Evolutionary conservation across 371 early-diverging fungal species (phyloP), one percentile per base, ranked within the genome.

Genomic region (Vairimorpha ceranae): DNA sequence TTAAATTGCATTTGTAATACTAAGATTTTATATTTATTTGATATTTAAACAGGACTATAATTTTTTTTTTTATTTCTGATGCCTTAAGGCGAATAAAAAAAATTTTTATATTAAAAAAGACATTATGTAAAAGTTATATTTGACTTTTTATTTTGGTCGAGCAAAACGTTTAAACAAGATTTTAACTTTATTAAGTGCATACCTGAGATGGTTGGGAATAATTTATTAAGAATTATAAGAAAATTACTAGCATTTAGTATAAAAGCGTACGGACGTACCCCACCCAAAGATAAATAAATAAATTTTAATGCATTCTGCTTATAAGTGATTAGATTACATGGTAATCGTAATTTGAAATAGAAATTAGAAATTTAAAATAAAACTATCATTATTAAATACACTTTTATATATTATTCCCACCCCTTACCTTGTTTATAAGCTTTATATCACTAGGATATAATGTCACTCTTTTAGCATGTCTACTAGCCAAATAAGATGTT

Each of bases 81-180:
- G 48, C 33, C 15, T 27, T 77, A 29, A 77, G 32, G 46, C 56
- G 43, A 35, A 38, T 77, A 35, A 56, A 77, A 45, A 65, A 30
- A 12, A 74, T 77, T 54, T 43, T 77, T 23, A 52, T 19, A 15
- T 74, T 77, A 77, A 70, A 54, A 48, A 68, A n/a, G 32, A 30
- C 7, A 29, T 21, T 35, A 32, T 38, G 43, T 43, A 54, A 30
- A 48, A 27, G 0, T 64, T 77, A 32, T 41, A 74, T 23, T 67
- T 65, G 21, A 69, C 68, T 15, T 77, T 77, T 32, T 29, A 29
- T 48, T 17, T 77, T 8, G 73, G 74, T 19, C 54, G 74, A 23
- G 21, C 30, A 43, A 61, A 52, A 21, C 67, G 14, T 10, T 46
- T 8, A 15, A 43, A 36, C 66, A 73, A 19, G 78, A 77, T 58